Conservation (phyloP, 805 yeast species). For the Metschnikowia lunata region DNA sequence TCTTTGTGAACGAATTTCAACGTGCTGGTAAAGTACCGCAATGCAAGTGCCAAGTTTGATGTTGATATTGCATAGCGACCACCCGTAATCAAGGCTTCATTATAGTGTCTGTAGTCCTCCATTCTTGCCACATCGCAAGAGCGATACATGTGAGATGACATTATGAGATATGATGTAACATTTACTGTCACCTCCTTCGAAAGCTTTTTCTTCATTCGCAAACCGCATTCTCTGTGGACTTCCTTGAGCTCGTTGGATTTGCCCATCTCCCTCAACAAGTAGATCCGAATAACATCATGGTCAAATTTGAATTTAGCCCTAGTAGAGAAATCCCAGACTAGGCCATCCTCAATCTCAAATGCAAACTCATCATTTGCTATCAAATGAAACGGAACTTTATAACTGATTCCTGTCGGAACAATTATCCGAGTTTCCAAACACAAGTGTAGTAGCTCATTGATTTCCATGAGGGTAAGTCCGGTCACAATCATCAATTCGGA, state of each 20-base stretch:
- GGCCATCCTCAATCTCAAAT: slow-evolving; percentile 25
- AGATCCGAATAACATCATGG: slow-evolving; percentile 39
- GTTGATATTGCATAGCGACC: slow-evolving; percentile 43
- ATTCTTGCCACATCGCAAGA: slow-evolving; percentile 30
- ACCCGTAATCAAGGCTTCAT: slow-evolving; percentile 39
- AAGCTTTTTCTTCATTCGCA: slow-evolving; percentile 30
- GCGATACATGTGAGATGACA: slow-evolving; percentile 38
- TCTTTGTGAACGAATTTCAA: slow-evolving; percentile 20
- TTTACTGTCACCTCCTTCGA: slow-evolving; percentile 14
- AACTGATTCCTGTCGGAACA: slow-evolving; percentile 37
- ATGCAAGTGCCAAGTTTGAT: slow-evolving; percentile 39
- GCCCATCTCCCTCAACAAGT: slow-evolving; percentile 25
- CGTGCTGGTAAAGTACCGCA: slow-evolving; percentile 37
- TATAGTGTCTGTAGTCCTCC: slow-evolving; percentile 35
- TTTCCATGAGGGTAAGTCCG: slow-evolving; percentile 28
- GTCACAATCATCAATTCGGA: slow-evolving; percentile 38
- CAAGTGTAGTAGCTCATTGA: slow-evolving; percentile 28
- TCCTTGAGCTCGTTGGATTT: slow-evolving; percentile 22
- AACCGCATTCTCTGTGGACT: slow-evolving; percentile 39
- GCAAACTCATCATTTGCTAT: slow-evolving; percentile 24
- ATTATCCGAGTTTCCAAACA: slow-evolving; percentile 32
- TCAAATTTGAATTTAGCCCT: slow-evolving; percentile 34
- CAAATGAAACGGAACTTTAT: slow-evolving; percentile 46
- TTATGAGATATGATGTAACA: slow-evolving; percentile 25
- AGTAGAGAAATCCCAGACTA: slow-evolving; percentile 32